Percentiles rank a stretch among this genome's conserved stretches.
These are phyloP conservation scores for Plasmopara viticola DNA, from an alignment of 352 stramenopile genomes.

Conservation along the genomic window DNA sequence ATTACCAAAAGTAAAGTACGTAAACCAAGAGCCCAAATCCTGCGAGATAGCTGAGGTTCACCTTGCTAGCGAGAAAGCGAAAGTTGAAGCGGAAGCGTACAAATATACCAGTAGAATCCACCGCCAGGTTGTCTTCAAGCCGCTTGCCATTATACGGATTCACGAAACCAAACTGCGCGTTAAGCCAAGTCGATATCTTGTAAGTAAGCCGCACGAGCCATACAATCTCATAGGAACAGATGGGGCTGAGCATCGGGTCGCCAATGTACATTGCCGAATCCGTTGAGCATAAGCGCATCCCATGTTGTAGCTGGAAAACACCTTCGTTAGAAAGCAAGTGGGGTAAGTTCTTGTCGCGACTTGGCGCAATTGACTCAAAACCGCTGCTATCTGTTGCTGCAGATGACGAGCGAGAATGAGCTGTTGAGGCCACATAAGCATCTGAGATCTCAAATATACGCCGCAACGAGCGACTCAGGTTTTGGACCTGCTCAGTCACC, in stretches of 20 bases:
- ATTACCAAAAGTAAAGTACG: conserved; percentile 62
- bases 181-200: conserved; percentile 75
- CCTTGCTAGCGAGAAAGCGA: conserved; percentile 80
- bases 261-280: conserved; percentile 62
- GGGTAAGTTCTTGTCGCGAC: conserved; percentile 42
- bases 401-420: conserved; percentile 43
- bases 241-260: conserved; percentile 80
- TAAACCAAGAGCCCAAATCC: conserved; percentile 60
- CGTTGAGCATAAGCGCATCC: conserved; percentile 68
- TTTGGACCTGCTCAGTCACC: conserved; percentile 48
- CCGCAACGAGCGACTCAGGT: conserved; percentile 61
- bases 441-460: conserved; percentile 83
- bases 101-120: conserved; percentile 40
- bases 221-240: conserved; percentile 75
- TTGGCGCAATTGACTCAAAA: conserved; percentile 58
- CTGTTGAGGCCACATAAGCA: conserved; percentile 75
- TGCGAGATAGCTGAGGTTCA: conserved; percentile 69
- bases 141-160: conserved; percentile 64
- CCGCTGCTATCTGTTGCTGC: conserved; percentile 7
- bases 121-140: conserved; percentile 68
- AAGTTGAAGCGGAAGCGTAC: conserved; percentile 78
- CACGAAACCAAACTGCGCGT: conserved; percentile 52
- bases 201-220: conserved; percentile 74
- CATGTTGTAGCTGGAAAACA: conserved; percentile 55
- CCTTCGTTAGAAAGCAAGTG: conserved; percentile 60